Conservation (phyloP, 306 rosid species). For the Ochetophila trinervis region DNA sequence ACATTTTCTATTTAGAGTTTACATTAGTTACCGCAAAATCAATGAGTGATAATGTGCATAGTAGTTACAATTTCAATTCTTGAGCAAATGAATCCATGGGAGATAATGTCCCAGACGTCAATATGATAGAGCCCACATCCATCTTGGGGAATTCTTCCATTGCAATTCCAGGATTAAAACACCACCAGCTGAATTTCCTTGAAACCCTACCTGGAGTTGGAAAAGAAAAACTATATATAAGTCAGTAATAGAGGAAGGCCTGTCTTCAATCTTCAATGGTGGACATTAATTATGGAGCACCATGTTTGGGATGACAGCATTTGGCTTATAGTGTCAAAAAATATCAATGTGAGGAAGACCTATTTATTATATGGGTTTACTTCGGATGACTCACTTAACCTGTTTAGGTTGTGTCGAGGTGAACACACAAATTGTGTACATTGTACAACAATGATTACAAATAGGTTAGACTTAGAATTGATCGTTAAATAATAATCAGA, state of each 20-base stretch:
- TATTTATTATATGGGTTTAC: too few species aligned
- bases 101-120: conserved; percentile 93
- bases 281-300: too few species aligned
- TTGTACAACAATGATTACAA: too few species aligned
- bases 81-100: conserved; percentile 91
- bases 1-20: conserved; percentile 21
- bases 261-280: too few species aligned
- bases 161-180: conserved; percentile 96
- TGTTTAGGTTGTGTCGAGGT: too few species aligned
- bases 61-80: conserved; percentile 71
- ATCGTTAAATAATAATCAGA: too few species aligned
- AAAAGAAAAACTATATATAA: conserved; percentile 24
- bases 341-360: too few species aligned
- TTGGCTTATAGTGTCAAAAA: too few species aligned
- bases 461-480: too few species aligned
- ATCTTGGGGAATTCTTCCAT: conserved; percentile 64
- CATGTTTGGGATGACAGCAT: too few species aligned
- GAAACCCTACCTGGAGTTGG: conserved; percentile 63
- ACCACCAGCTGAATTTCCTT: conserved; percentile 97
- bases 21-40: conserved; percentile 22
- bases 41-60: conserved; percentile 23
- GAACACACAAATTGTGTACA: too few species aligned
- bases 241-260: background rate
- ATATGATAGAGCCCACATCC: conserved; percentile 79
- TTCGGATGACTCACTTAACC: too few species aligned